These are phyloP conservation scores for Thalassiosira sp. DNA, from an alignment of 352 stramenopile species.

Conservation along the genomic window DNA sequence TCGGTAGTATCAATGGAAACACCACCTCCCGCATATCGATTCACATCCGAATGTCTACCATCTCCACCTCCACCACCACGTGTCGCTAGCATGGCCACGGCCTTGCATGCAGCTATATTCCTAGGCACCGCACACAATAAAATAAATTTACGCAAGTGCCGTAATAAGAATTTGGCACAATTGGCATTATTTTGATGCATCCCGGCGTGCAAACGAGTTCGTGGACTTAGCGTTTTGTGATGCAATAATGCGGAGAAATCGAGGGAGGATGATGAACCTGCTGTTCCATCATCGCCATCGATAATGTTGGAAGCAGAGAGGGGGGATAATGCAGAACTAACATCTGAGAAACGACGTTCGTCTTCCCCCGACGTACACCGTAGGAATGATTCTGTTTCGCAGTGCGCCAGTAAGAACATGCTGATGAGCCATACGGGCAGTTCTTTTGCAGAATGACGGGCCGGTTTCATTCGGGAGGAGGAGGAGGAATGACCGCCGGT, in stretches of 20 bases:
- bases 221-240: constrained; percentile 33
- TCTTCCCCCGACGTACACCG: constrained; percentile 67
- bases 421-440: constrained; percentile 78
- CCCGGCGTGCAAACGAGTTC: constrained; percentile 66
- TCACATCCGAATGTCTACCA: background rate
- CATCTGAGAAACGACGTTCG: constrained; percentile 60
- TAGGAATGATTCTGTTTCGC: constrained; percentile 69
- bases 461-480: too few species aligned
- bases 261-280: constrained; percentile 2
- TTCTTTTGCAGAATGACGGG: constrained; percentile 70
- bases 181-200: constrained; percentile 75
- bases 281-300: background rate
- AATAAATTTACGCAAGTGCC: constrained; percentile 77
- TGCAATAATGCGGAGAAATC: constrained; percentile 45
- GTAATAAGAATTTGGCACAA: constrained; percentile 70
- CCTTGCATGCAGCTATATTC: constrained; percentile 63
- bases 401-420: constrained; percentile 79
- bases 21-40: background rate
- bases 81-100: constrained; percentile 62
- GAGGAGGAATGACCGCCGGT: too few species aligned
- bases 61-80: background rate
- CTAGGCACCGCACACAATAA: constrained; percentile 68
- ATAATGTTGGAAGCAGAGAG: background rate
- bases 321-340: constrained; percentile 16
- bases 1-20: constrained; percentile 45